Base-by-base conservation (phyloP, 73 alveolate species). In the Diophrys appendiculata region DNA sequence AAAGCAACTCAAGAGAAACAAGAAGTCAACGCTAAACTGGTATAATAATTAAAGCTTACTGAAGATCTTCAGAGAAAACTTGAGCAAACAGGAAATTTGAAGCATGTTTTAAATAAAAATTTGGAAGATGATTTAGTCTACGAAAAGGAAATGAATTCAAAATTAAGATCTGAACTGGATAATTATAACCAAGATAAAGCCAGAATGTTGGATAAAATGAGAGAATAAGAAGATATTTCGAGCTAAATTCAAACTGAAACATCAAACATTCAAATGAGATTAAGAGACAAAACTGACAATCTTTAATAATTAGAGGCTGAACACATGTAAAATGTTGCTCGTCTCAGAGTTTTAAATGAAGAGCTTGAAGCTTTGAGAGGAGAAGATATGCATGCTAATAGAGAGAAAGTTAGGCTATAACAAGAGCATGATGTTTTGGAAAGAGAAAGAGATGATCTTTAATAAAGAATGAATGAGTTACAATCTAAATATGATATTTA, bases 101-200 rank as follows among this genome's bases (percentile, higher is more conserved):
- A 89, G 55, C 65, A 75, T 65, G 83, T 72, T 1, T 84, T 89
- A 0, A 83, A 89, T 54, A 67, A 87, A 18, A 84, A 89, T 65
- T 60, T 81, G 31, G 77, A 84, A 65, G 85, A 76, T 1, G 93
- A 89, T 64, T 78, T 89, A 1, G 33, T 75, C 22, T 83, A 78
- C 33, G 96, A 89, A 65, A 60, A 84, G 60, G 96, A 89, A 24
- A 83, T 84, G 0, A 89, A 89, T 53, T 73, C 65, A 60, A 70
- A 78, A 33, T 80, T 89, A 31, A 70, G 68, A 29, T 80, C 84
- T 30, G 90, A 84, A 28, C 67, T 83, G 26, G 25, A 52, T 18
- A 68, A 80, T 18, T 80, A 73, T 54, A 91, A 89, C 64, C 29
- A 26, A 8, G 96, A 89, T 52, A 77, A 83, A 34, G 91, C 77